Evolutionary conservation across 1,284 basidiomycete species (phyloP).

Genomic region (Ceratobasidium sp.): DNA sequence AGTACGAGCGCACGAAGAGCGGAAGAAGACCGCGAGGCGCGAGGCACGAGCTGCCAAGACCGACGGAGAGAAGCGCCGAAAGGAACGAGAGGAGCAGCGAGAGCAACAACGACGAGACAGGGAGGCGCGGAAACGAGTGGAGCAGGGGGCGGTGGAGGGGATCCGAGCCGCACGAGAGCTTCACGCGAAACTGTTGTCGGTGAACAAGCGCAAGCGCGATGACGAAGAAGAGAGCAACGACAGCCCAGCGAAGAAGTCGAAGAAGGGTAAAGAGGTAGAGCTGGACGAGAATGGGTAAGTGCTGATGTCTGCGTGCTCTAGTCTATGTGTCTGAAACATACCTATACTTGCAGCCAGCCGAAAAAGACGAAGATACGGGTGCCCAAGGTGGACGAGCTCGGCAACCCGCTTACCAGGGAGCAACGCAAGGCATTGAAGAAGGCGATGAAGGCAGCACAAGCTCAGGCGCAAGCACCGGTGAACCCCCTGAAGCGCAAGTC

Average conservation of each 20-base stretch:
- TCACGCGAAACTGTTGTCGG: constrained; percentile 12
- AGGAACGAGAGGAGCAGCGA: constrained; percentile 30
- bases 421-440: constrained; percentile 41
- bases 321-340: constrained; percentile 1
- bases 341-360: constrained; percentile 1
- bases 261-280: not conserved
- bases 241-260: constrained; percentile 5
- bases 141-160: constrained; percentile 38
- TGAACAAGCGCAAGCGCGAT: constrained; percentile 45
- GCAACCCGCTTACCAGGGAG: constrained; percentile 28
- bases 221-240: constrained; percentile 28
- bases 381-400: constrained; percentile 34
- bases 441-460: constrained; percentile 31
- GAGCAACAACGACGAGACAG: constrained; percentile 31
- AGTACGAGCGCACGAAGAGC: constrained; percentile 37
- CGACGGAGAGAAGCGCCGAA: constrained; percentile 25
- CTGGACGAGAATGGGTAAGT: constrained; percentile 32
- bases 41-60: constrained; percentile 36
- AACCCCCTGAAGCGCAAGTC: constrained; percentile 43
- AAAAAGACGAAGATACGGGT: constrained; percentile 37
- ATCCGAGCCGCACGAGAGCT: constrained; percentile 36
- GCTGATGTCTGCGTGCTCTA: not conserved
- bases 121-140: constrained; percentile 26
- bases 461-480: not conserved
- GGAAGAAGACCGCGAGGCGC: constrained; percentile 31